Percentiles rank a stretch among this genome's conserved stretches.
Conservation (phyloP, 2,329 filamentous ascomycete species). For the Rhynchosporium graminicola region DNA sequence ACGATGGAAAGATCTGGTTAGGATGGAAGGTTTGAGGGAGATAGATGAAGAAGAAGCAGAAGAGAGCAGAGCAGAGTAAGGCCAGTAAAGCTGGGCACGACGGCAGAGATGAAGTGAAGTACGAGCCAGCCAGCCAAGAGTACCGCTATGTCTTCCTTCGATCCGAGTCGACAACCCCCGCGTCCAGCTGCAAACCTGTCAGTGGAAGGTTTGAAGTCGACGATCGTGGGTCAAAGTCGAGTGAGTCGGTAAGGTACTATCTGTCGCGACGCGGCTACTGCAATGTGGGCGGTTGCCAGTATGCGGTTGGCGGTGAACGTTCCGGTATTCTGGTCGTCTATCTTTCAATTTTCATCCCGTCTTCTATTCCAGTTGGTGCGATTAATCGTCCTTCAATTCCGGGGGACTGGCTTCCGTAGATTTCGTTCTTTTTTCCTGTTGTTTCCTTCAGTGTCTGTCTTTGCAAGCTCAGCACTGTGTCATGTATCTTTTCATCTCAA, state of each 20-base stretch:
- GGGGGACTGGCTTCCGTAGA: neutral
- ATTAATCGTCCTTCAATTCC: neutral
- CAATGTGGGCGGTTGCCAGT: neutral
- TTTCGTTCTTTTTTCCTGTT: neutral
- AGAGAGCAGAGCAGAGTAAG: neutral
- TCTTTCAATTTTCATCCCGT: slow-evolving; percentile 1
- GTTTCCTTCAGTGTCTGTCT: neutral
- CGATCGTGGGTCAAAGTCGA: slow-evolving; percentile 9
- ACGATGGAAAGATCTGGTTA: neutral
- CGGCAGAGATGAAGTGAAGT: slow-evolving; percentile 1
- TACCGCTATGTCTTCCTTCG: slow-evolving; percentile 9
- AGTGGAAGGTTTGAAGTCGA: slow-evolving; percentile 6
- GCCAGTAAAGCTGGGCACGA: neutral
- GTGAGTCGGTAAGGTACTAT: neutral
- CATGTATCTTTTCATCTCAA: neutral
- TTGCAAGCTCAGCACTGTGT: slow-evolving; percentile 8
- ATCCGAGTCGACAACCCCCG: neutral
- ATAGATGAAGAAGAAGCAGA: neutral
- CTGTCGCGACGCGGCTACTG: slow-evolving; percentile 9
- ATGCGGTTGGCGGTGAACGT: neutral
- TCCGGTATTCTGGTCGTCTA: neutral
- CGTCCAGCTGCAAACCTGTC: neutral
- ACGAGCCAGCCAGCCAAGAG: neutral
- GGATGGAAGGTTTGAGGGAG: neutral
- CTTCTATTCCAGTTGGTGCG: neutral